Evolutionary conservation across 495 filamentous ascomycete species (phyloP).

Genomic region (Hypoxylon intermedium): DNA sequence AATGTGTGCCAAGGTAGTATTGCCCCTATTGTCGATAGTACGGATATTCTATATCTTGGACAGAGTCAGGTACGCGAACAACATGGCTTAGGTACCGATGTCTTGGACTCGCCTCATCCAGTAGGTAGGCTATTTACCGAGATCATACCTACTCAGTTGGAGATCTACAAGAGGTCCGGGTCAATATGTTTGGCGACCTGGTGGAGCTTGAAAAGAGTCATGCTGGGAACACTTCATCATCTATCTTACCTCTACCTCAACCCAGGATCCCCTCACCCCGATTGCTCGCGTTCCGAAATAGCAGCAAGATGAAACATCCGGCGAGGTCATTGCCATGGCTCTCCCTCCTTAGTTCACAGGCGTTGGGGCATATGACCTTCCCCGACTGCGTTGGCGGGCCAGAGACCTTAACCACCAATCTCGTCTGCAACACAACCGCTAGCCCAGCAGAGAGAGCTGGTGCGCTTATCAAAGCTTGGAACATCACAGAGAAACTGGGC

Average conservation of each 20-base stretch:
- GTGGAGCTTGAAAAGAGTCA: slow-evolving; percentile 2
- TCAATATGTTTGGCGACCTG: neutral
- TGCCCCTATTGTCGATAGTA: slow-evolving; percentile 1
- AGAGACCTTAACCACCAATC: slow-evolving; percentile 41
- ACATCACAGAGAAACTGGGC: slow-evolving; percentile 49
- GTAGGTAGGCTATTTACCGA: slow-evolving; percentile 32
- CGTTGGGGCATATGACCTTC: slow-evolving; percentile 31
- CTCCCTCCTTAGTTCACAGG: slow-evolving; percentile 22
- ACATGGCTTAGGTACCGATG: neutral
- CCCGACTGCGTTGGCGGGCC: slow-evolving; percentile 47
- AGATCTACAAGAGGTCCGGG: neutral
- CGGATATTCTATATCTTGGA: slow-evolving; percentile 10
- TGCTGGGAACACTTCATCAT: neutral
- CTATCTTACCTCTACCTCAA: neutral
- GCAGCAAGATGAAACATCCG: slow-evolving; percentile 20
- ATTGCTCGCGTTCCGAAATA: neutral
- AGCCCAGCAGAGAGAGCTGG: slow-evolving; percentile 53
- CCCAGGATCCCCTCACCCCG: neutral
- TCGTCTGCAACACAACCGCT: slow-evolving; percentile 57
- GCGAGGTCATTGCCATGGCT: slow-evolving; percentile 1
- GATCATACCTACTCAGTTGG: slow-evolving; percentile 3
- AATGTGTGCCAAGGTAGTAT: slow-evolving; percentile 4
- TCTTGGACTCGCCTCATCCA: slow-evolving; percentile 13
- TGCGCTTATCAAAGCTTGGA: slow-evolving; percentile 51
- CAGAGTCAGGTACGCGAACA: slow-evolving; percentile 8